Evolutionary conservation across 2,329 filamentous ascomycete species (phyloP), one percentile per base, ranked within the genome.

Genomic region (Cladophialophora exuberans): DNA sequence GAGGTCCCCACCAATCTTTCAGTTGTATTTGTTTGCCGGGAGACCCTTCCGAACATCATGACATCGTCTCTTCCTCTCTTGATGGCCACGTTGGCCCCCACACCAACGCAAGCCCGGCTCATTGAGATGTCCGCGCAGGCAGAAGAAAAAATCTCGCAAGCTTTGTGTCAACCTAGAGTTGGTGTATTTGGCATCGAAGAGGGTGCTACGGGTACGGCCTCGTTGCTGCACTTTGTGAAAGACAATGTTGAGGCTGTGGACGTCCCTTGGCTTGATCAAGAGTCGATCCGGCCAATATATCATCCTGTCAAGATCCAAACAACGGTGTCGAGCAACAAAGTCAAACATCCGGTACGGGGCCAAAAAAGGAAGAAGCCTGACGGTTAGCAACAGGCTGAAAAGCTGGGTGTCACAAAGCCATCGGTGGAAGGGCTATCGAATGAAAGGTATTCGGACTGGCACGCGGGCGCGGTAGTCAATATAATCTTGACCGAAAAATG

Each of bases 401-500:
- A 2, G n/a, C n/a, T 26, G 28, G 6, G 28, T 4, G 7, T n/a
- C 11, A 10, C 22, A 36, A 26, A 36, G 35, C 13, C 6, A 33
- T 5, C 20, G n/a, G 13, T 25, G 17, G 38, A 6, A 25, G 10
- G 6, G 17, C 11, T 20, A 79, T 42, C 59, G 63, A 50, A 93
- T 85, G 58, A 95, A 89, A 0, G 93, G 94, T 65, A 99, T 95
- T 67, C 84, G 84, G 6, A 91, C 89, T 38, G 81, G 79, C 3
- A 92, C 92, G 53, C 78, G 79, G 66, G 80, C 80, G 64, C 82
- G 81, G 69, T 96, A 99, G 15, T 83, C 72, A 17, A 84, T 73
- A 70, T 97, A 99, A 44, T 95, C 87, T 6, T 87, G 78, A 0
- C 87, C 88, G 69, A 97, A 99, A 73, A 97, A 97, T 11, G 79